A percentile compares a stretch with the other conserved stretches of the same genome.
Evolutionary conservation across 345 rosid genomes (phyloP).

Genomic region (Noccaea caerulescens): DNA sequence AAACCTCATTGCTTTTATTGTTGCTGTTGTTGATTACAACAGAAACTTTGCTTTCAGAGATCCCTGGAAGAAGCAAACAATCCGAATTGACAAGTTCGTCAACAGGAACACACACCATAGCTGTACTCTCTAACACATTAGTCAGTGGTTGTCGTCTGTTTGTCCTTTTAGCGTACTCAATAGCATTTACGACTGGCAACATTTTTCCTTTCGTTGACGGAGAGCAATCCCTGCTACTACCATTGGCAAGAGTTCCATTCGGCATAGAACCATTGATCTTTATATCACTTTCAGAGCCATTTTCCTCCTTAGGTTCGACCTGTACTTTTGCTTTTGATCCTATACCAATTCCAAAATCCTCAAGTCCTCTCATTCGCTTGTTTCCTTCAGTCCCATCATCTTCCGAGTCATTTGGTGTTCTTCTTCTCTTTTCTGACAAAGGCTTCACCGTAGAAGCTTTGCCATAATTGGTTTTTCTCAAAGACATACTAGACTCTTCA

Average conservation of each 20-base stretch:
- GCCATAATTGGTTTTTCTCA: constrained; percentile 53
- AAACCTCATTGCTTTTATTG: constrained; percentile 62
- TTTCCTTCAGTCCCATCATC: constrained; percentile 86
- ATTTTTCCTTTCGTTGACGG: constrained; percentile 59
- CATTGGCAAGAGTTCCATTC: constrained; percentile 61
- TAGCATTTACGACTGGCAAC: constrained; percentile 60
- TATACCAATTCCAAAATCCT: constrained; percentile 74
- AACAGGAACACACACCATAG: constrained; percentile 73
- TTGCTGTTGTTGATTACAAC: constrained; percentile 49
- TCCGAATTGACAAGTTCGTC: constrained; percentile 65
- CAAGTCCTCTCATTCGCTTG: constrained; percentile 96
- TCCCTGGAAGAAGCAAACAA: constrained; percentile 53
- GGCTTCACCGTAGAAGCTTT: constrained; percentile 57
- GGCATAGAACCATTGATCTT: constrained; percentile 52
- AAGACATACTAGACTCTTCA: constrained; percentile 58
- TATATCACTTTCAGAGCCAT: constrained; percentile 49
- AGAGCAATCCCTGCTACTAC: constrained; percentile 48
- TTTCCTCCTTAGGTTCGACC: constrained; percentile 51
- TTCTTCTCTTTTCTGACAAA: constrained; percentile 64
- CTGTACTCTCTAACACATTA: constrained; percentile 80
- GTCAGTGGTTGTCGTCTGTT: constrained; percentile 71
- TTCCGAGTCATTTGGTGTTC: constrained; percentile 91
- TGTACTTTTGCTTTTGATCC: constrained; percentile 52
- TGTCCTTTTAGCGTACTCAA: constrained; percentile 67
- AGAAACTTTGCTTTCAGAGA: constrained; percentile 62